Percentiles rank a stretch among this genome's conserved stretches.
Evolutionary conservation across 345 rosid species (phyloP).

Genomic region (Viola odorata): DNA sequence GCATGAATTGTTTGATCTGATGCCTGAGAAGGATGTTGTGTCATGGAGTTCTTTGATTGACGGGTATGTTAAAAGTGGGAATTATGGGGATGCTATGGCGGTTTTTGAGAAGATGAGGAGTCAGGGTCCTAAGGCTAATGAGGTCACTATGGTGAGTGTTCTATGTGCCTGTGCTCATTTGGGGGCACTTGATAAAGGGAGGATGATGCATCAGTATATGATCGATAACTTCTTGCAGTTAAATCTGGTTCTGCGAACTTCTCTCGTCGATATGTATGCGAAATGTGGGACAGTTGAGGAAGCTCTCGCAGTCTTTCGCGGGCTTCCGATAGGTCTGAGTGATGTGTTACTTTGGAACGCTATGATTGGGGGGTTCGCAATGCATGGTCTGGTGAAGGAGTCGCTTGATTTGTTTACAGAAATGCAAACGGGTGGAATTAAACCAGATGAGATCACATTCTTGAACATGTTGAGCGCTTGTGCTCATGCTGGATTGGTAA

Average conservation of each 20-base stretch:
- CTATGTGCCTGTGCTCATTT: slow-evolving; percentile 82
- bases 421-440: slow-evolving; percentile 47
- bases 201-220: slow-evolving; percentile 48
- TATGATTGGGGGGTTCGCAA: slow-evolving; percentile 81
- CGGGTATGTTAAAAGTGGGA: slow-evolving; percentile 66
- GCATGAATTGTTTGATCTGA: slow-evolving; percentile 47
- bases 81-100: slow-evolving; percentile 48
- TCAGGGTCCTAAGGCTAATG: slow-evolving; percentile 54
- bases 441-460: slow-evolving; percentile 71
- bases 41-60: slow-evolving; percentile 88
- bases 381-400: slow-evolving; percentile 59
- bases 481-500: slow-evolving; percentile 73
- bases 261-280: slow-evolving; percentile 86
- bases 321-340: slow-evolving; percentile 16
- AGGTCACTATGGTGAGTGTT: slow-evolving; percentile 84
- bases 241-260: slow-evolving; percentile 55
- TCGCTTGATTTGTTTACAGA: slow-evolving; percentile 51
- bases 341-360: slow-evolving; percentile 89
- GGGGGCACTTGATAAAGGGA: slow-evolving; percentile 67
- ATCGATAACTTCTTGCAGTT: slow-evolving; percentile 39
- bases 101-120: slow-evolving; percentile 53
- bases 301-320: slow-evolving; percentile 51
- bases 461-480: slow-evolving; percentile 75
- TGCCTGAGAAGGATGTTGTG: slow-evolving; percentile 62
- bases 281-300: slow-evolving; percentile 78